Evolutionary conservation across 805 yeast genomes (phyloP), one percentile per base, ranked within the genome.

Genomic region (Blastobotrys peoriensis): DNA sequence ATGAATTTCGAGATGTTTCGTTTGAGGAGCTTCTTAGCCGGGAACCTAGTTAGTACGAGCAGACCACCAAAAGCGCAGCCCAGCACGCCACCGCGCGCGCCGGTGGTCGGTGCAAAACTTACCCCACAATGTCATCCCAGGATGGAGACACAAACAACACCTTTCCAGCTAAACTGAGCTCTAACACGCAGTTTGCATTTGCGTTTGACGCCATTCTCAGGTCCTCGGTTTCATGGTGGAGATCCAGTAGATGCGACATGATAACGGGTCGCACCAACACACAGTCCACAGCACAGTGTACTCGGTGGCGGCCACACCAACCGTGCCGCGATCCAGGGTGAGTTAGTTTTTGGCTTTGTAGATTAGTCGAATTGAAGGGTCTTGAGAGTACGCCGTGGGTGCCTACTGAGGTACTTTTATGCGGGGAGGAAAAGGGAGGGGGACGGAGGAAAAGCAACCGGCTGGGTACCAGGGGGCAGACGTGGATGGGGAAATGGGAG

Each of bases 121-220:
- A 58, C 59, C 94, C 94, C 6, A 86, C 86, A 5, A 88, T 72
- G 5, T 73, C 59, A 51, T 80, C 83, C 96, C 97, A 91, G 51
- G 82, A 76, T 51, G 75, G 76, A 50, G 91, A 76, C 20, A 88
- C 62, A 60, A 83, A 86, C 43, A 75, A 74, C n/a, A 93, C 80
- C 27, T 73, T 77, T 23, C 96, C 87, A 55, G 81, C 82, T 58
- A 87, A 65, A 56, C 83, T 89, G 49, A 93, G 66, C 63, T 91
- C 98, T 65, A 91, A 66, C 2, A 91, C 81, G n/a, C 82, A 79
- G 9, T 86, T 81, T 1, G 50, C 55, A 36, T 51, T 48, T n/a
- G 46, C 54, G 36, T 52, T 40, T 9, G 55, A 50, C 33, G 59
- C 62, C 6, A 49, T 43, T n/a, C 58, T 47, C 9, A 58, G 49